Conservation (phyloP, 139 green algal genomes). For the Asterochloris sp. region DNA sequence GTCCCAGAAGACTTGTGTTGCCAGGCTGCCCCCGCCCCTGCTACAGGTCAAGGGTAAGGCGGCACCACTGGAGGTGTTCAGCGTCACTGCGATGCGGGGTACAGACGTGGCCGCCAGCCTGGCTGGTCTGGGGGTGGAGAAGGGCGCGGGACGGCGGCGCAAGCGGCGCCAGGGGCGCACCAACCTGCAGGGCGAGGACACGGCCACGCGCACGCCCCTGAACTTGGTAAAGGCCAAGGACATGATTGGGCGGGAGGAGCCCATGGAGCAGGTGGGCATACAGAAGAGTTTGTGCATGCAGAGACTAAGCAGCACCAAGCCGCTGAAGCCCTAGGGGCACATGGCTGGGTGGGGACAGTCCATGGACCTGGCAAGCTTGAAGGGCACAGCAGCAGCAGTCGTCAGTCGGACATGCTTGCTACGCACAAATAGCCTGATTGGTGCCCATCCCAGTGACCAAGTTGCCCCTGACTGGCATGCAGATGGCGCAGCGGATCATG, state of each 20-base stretch:
- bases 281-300: not conserved
- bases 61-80: slow-evolving; percentile 37
- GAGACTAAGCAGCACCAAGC: not conserved
- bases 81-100: slow-evolving; percentile 5
- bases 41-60: slow-evolving; percentile 59
- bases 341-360: no score
- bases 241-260: slow-evolving; percentile 8
- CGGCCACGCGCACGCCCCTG: not conserved
- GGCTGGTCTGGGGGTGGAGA: not conserved
- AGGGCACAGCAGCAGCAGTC: no score
- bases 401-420: no score
- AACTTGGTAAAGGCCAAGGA: slow-evolving; percentile 12
- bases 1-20: not conserved
- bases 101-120: not conserved
- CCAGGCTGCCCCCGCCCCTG: not conserved
- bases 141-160: not conserved
- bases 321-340: not conserved
- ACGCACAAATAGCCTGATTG: no score
- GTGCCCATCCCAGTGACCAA: no score
- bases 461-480: not conserved
- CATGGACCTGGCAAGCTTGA: no score
- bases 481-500: slow-evolving; percentile 14
- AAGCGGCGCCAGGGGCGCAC: not conserved
- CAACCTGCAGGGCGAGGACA: not conserved
- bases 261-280: slow-evolving; percentile 5